Conservation (phyloP, 2,329 filamentous ascomycete species). For the Aspergillus bombycis region DNA sequence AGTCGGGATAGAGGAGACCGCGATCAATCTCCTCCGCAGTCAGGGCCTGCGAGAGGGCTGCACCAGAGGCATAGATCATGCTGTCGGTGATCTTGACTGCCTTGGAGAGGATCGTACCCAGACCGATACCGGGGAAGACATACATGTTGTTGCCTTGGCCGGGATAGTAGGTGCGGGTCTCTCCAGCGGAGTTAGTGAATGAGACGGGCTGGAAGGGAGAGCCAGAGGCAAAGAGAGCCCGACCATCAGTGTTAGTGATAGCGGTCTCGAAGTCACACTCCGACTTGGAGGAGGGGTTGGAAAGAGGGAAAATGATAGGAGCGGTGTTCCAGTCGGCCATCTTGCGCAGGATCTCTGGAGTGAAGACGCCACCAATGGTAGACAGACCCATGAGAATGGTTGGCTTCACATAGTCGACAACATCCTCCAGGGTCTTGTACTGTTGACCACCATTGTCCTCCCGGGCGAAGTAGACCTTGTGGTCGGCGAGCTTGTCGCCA, state of each 20-base stretch:
- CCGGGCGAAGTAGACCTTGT: conserved; percentile 72
- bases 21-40: conserved; percentile 78
- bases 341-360: conserved; percentile 75
- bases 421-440: conserved; percentile 79
- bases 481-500: conserved; percentile 89
- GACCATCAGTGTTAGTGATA: conserved; percentile 85
- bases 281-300: conserved; percentile 93
- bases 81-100: conserved; percentile 82
- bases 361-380: conserved; percentile 93
- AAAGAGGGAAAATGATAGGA: conserved; percentile 94
- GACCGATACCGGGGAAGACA: conserved; percentile 93
- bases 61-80: conserved; percentile 96
- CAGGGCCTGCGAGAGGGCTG: conserved; percentile 75
- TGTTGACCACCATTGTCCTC: conserved; percentile 67
- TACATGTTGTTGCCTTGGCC: conserved; percentile 85
- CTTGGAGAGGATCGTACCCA: conserved; percentile 91
- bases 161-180: conserved; percentile 69
- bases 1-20: conserved; percentile 87
- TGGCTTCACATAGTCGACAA: conserved; percentile 93
- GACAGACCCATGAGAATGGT: conserved; percentile 93
- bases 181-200: conserved; percentile 62
- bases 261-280: conserved; percentile 98
- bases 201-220: conserved; percentile 82
- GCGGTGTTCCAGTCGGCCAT: conserved; percentile 67
- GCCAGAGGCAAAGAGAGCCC: conserved; percentile 90